phyloP scores from a whole-genome alignment of 495 filamentous ascomycete species.

The Podospora fimiseda region DNA sequence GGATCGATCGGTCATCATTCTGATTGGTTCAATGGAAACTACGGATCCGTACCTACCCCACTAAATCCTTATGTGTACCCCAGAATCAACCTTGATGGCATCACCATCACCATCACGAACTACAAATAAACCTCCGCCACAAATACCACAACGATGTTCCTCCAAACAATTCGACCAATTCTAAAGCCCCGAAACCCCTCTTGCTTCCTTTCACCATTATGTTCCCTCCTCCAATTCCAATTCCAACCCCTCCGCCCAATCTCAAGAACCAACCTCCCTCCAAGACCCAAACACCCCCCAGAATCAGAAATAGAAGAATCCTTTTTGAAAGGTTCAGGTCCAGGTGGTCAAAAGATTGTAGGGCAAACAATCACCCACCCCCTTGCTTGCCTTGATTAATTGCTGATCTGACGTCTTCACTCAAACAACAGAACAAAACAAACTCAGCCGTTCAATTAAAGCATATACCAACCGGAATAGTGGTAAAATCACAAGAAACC shows the following conservation, averaged over 20 bases:
- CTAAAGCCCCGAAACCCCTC: no score
- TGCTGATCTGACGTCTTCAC: neutral
- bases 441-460: conserved; percentile 89
- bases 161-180: no score
- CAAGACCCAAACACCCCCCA: conserved; percentile 60
- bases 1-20: neutral
- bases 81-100: neutral
- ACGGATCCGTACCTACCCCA: no score
- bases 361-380: conserved; percentile 10
- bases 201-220: conserved; percentile 1
- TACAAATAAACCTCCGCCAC: neutral
- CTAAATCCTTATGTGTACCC: no score
- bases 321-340: conserved; percentile 88
- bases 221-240: neutral
- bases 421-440: conserved; percentile 77
- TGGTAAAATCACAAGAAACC: conserved; percentile 88
- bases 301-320: conserved; percentile 74
- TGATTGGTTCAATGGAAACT: conserved; percentile 18
- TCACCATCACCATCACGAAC: neutral
- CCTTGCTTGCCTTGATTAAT: neutral
- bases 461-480: conserved; percentile 80
- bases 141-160: conserved; percentile 4
- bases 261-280: conserved; percentile 48
- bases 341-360: conserved; percentile 92
- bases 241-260: neutral